Conservation (phyloP, 2,329 filamentous ascomycete species). For the Monosporascus sp. region DNA sequence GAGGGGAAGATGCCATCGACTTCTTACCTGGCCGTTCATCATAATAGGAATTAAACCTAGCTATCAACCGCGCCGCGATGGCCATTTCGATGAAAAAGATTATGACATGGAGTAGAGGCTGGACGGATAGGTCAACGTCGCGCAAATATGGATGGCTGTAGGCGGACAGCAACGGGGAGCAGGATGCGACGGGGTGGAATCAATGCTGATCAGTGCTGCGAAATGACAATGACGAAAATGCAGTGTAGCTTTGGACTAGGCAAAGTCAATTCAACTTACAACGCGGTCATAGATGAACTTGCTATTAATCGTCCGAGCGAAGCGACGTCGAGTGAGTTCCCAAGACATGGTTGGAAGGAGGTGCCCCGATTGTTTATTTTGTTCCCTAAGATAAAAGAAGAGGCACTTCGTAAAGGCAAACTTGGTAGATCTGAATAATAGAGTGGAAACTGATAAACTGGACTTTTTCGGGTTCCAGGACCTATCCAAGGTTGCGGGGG, state of each 20-base stretch:
- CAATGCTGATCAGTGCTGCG: not conserved
- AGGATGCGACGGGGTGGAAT: not conserved
- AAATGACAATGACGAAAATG: not conserved
- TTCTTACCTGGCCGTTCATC: constrained; percentile 72
- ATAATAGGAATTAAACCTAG: constrained; percentile 93
- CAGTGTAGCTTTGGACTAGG: not conserved
- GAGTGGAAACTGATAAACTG: not conserved
- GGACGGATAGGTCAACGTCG: constrained; percentile 9
- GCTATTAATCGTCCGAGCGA: constrained; percentile 61
- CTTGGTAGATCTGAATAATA: not conserved
- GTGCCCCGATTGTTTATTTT: not conserved
- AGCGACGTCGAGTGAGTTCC: constrained; percentile 53
- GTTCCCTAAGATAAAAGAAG: not conserved
- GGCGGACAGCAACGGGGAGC: not conserved
- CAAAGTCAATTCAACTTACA: constrained; percentile 45
- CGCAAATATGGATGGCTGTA: not conserved
- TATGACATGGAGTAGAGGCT: constrained; percentile 84
- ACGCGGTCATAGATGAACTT: constrained; percentile 69
- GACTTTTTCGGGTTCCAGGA: not conserved
- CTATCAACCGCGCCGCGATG: constrained; percentile 72
- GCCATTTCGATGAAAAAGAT: constrained; percentile 86
- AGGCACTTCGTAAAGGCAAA: no score
- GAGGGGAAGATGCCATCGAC: not conserved
- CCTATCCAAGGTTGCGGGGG: not conserved
- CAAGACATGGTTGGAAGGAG: constrained; percentile 43